Conservation (phyloP, 2,329 filamentous ascomycete species). For the Aureobasidium sp. region DNA sequence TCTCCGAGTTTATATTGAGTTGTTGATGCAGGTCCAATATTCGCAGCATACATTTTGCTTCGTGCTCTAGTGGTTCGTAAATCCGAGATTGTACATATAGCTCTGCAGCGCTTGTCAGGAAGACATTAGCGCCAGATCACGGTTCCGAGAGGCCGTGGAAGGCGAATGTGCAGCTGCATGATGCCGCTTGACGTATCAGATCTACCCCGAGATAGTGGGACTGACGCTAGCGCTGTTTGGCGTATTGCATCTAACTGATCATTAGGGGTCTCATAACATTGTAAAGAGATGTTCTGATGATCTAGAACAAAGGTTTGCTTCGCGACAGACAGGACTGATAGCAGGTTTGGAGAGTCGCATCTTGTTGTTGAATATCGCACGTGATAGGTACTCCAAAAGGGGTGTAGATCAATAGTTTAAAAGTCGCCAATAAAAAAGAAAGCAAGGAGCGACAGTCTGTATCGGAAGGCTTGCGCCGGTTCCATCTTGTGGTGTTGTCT, state of each 20-base stretch:
- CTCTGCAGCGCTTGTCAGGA: background rate
- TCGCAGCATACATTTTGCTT: background rate
- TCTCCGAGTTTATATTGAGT: background rate
- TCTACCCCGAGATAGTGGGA: slow-evolving; percentile 5
- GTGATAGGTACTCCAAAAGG: background rate
- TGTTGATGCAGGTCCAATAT: background rate
- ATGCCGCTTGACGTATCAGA: slow-evolving; percentile 11
- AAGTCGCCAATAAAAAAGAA: background rate
- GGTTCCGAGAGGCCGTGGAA: background rate
- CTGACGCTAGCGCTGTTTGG: slow-evolving; percentile 13
- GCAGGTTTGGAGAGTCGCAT: background rate
- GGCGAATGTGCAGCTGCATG: background rate
- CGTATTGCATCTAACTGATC: background rate
- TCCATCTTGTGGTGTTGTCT: background rate
- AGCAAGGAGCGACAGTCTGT: slow-evolving; percentile 1
- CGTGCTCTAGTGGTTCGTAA: background rate
- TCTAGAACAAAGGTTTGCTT: background rate
- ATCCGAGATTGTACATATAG: background rate
- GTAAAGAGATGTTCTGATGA: background rate
- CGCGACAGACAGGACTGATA: background rate
- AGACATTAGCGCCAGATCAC: background rate
- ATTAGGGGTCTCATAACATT: background rate
- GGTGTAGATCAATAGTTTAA: slow-evolving; percentile 1
- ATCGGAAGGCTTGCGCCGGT: background rate
- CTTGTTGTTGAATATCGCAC: background rate